phyloP scores from a whole-genome alignment of 139 green algal species.

The Micromonas pusilla region DNA sequence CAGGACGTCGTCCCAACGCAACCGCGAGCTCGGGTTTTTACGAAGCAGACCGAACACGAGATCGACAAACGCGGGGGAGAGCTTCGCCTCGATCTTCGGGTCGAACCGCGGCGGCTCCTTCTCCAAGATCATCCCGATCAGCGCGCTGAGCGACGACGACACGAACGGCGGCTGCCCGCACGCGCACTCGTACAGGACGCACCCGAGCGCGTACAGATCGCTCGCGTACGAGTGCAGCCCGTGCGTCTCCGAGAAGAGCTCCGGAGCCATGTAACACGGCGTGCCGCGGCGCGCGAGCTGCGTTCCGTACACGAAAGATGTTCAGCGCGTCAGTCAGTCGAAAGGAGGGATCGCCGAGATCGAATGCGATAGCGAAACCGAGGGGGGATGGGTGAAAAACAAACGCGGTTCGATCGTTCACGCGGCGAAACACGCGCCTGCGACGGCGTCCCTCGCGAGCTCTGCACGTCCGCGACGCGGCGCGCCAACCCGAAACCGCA shows the following conservation, averaged over 20 bases:
- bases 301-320: too few relatives aligned
- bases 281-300: conserved; percentile 75
- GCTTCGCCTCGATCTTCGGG: too few relatives aligned
- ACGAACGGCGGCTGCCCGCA: conserved; percentile 79
- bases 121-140: conserved; percentile 47
- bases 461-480: conserved; percentile 41
- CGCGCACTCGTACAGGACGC: conserved; percentile 85
- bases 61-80: conserved; percentile 54
- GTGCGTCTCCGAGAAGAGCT: conserved; percentile 77
- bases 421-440: too few relatives aligned
- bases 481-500: conserved; percentile 83
- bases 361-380: too few relatives aligned
- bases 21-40: conserved; percentile 59
- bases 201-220: conserved; percentile 89
- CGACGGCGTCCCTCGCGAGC: background rate
- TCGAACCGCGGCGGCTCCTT: conserved; percentile 38
- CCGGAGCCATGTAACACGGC: conserved; percentile 88
- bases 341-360: too few relatives aligned
- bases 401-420: too few relatives aligned
- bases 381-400: too few relatives aligned
- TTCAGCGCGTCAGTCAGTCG: too few relatives aligned
- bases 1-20: conserved; percentile 41
- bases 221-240: conserved; percentile 66
- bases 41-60: conserved; percentile 66
- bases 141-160: conserved; percentile 61